These are phyloP conservation scores for Infundibulicybe gibba DNA, from an alignment of 768 basidiomycete species.

Conservation along the genomic window DNA sequence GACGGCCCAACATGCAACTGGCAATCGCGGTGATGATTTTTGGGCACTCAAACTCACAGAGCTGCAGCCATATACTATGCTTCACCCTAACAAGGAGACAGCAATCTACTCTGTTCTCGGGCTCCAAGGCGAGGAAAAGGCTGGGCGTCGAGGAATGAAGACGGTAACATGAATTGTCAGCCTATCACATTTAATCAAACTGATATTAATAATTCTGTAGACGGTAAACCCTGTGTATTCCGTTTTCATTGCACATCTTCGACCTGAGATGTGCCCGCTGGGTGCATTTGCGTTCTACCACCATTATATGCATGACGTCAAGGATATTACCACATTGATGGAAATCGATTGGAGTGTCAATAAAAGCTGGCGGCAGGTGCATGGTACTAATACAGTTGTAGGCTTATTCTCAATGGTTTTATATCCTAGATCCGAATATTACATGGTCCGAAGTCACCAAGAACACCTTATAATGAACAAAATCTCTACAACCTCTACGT, in stretches of 20 bases:
- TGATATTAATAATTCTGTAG: slow-evolving; percentile 3
- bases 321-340: slow-evolving; percentile 9
- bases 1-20: slow-evolving; percentile 20
- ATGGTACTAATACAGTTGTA: background rate
- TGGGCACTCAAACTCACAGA: slow-evolving; percentile 18
- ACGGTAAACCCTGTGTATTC: slow-evolving; percentile 24
- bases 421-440: slow-evolving; percentile 12
- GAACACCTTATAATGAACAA: slow-evolving; percentile 14
- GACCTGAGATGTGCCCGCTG: slow-evolving; percentile 20
- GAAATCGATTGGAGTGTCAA: slow-evolving; percentile 23
- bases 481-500: slow-evolving; percentile 20
- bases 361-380: slow-evolving; percentile 21
- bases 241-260: slow-evolving; percentile 20
- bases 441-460: slow-evolving; percentile 11
- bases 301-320: slow-evolving; percentile 21
- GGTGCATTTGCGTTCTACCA: slow-evolving; percentile 22
- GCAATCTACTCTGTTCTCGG: slow-evolving; percentile 16
- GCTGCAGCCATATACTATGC: slow-evolving; percentile 20
- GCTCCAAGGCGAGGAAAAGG: slow-evolving; percentile 24
- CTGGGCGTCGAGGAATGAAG: slow-evolving; percentile 14
- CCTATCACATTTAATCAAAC: background rate
- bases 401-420: background rate
- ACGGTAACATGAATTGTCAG: slow-evolving; percentile 10
- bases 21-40: slow-evolving; percentile 28
- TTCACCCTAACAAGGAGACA: slow-evolving; percentile 18